A percentile compares a stretch with the other conserved stretches of the same genome.
These are phyloP conservation scores for Brassica balearica DNA, from an alignment of 441 rosid species.

Conservation along the genomic window DNA sequence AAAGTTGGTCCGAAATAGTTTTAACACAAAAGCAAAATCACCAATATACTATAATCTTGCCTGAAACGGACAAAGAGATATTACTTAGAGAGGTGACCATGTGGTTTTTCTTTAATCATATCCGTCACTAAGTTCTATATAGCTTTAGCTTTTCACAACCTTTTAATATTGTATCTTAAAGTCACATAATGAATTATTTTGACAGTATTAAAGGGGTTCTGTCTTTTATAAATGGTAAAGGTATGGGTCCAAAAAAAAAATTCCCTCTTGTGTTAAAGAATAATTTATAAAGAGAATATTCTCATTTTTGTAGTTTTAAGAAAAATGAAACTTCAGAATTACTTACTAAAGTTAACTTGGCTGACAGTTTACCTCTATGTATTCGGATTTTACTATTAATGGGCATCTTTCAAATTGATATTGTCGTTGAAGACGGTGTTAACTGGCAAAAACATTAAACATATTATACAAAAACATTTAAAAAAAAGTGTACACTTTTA, in stretches of 20 bases:
- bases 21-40: neutral
- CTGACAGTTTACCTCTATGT: neutral
- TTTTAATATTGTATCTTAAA: neutral
- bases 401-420: neutral
- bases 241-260: neutral
- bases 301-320: neutral
- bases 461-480: neutral
- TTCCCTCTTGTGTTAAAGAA: constrained; percentile 12
- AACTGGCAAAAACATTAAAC: neutral
- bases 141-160: constrained; percentile 30
- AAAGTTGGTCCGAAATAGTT: neutral
- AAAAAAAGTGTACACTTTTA: neutral
- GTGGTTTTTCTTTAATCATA: constrained; percentile 38
- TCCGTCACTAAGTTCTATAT: constrained; percentile 38
- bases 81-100: constrained; percentile 22
- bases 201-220: constrained; percentile 8
- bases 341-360: constrained; percentile 2
- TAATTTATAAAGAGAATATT: constrained; percentile 16
- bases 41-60: neutral
- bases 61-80: constrained; percentile 31
- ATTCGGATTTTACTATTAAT: neutral
- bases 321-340: neutral
- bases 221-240: constrained; percentile 18
- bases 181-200: constrained; percentile 14
- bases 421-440: neutral